Evolutionary conservation across 2,329 filamentous ascomycete species (phyloP).

Genomic region (Emmonsiellopsis sp.): DNA sequence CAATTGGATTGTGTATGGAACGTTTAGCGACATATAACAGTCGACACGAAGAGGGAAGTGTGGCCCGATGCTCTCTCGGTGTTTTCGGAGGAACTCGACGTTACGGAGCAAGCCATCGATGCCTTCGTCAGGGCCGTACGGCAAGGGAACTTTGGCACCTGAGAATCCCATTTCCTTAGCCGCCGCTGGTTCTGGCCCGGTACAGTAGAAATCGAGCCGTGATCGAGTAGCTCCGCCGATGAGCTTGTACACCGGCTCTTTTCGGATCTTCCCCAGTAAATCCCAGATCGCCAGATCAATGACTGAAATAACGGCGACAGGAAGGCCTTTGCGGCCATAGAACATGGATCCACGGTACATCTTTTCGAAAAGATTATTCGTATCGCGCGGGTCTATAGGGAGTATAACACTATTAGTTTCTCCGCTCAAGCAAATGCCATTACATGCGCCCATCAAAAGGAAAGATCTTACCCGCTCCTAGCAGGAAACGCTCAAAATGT

Average conservation of each 20-base stretch:
- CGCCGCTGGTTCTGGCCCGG: constrained; percentile 70
- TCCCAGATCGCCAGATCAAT: constrained; percentile 93
- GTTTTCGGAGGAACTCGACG: constrained; percentile 75
- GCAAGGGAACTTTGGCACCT: constrained; percentile 81
- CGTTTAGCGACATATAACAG: constrained; percentile 94
- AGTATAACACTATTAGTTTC: background rate
- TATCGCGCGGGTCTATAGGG: constrained; percentile 67
- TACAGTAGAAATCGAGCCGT: constrained; percentile 86
- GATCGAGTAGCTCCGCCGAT: constrained; percentile 85
- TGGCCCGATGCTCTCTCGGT: constrained; percentile 73
- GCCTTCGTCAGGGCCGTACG: constrained; percentile 83
- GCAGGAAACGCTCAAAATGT: constrained; percentile 85
- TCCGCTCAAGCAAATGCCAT: constrained; percentile 7
- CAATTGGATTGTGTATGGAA: constrained; percentile 84
- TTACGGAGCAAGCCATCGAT: constrained; percentile 76
- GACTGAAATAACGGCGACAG: constrained; percentile 84
- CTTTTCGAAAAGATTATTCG: constrained; percentile 86
- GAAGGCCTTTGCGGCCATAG: constrained; percentile 86
- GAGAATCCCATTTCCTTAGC: constrained; percentile 83
- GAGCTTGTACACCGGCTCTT: constrained; percentile 88
- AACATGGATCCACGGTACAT: constrained; percentile 97
- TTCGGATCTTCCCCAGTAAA: constrained; percentile 78
- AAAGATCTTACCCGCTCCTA: constrained; percentile 54
- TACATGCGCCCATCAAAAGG: background rate
- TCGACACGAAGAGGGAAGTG: constrained; percentile 92